Conservation (phyloP, 164 flowering plant genomes). For the Berberis thunbergii region DNA sequence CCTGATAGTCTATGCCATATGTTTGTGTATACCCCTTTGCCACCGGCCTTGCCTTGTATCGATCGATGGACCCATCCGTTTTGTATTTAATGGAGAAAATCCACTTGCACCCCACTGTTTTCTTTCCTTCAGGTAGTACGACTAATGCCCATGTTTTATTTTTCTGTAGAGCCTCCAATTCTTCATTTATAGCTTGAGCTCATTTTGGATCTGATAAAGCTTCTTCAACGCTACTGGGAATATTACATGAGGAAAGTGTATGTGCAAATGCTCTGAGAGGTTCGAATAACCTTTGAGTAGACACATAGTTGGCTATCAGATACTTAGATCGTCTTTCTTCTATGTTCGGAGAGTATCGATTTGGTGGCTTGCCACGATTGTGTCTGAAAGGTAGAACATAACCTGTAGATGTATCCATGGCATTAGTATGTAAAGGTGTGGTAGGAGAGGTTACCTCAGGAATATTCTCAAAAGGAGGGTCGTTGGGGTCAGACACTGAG, state of each 20-base stretch:
- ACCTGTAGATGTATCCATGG: not conserved
- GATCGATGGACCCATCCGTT: not conserved
- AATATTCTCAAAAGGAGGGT: too few relatives aligned
- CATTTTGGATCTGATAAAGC: not conserved
- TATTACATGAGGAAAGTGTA: not conserved
- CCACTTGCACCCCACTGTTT: slow-evolving; percentile 3
- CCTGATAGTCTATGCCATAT: not conserved
- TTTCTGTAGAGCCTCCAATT: slow-evolving; percentile 1
- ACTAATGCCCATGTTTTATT: slow-evolving; percentile 3
- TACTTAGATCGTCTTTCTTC: not conserved
- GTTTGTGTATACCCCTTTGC: not conserved
- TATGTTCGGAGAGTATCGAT: not conserved
- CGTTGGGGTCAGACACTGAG: too few relatives aligned
- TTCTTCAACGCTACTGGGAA: slow-evolving; percentile 2
- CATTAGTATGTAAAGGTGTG: not conserved
- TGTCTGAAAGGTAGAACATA: not conserved
- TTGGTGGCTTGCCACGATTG: not conserved
- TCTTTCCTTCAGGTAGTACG: not conserved
- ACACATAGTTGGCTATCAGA: slow-evolving; percentile 5
- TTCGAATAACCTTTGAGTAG: slow-evolving; percentile 1
- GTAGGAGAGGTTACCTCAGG: too few relatives aligned
- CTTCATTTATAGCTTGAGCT: slow-evolving; percentile 2
- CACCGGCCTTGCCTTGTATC: not conserved
- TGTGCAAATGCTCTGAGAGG: not conserved
- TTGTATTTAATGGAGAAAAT: not conserved